phyloP scores from a whole-genome alignment of 1,284 basidiomycete genomes.

The Pisolithus thermaeus region DNA sequence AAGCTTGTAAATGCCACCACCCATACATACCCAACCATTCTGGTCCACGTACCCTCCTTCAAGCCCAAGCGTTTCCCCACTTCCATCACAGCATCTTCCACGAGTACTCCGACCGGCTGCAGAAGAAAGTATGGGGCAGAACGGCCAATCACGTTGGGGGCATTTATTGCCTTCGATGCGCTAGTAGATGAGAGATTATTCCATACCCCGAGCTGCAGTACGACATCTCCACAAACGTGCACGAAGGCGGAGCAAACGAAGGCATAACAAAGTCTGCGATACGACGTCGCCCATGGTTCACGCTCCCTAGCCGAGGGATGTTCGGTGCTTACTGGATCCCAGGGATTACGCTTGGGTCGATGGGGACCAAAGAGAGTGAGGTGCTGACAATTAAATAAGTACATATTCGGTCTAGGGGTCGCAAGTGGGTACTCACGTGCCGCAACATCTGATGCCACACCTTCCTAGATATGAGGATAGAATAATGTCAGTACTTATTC shows the following conservation, averaged over 20 bases:
- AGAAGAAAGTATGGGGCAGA: too few species aligned
- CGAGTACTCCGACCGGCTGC: neutral
- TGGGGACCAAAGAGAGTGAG: neutral
- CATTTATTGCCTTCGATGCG: neutral
- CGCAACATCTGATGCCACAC: conserved; percentile 30
- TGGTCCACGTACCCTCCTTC: neutral
- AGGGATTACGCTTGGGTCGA: neutral
- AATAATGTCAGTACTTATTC: neutral
- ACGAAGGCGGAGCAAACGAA: too few species aligned
- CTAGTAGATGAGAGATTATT: neutral
- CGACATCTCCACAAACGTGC: neutral
- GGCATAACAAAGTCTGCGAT: neutral
- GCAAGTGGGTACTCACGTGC: conserved; percentile 11
- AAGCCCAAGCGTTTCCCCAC: neutral
- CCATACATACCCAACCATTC: neutral
- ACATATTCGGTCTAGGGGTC: neutral
- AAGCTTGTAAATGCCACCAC: too few species aligned
- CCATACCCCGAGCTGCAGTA: neutral
- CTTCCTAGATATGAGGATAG: conserved; percentile 14
- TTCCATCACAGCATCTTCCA: neutral
- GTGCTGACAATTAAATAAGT: neutral
- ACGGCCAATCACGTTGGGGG: neutral
- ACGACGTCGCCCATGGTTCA: neutral
- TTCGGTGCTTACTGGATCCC: neutral
- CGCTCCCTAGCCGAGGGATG: neutral